Evolutionary conservation across 257 asterid genomes (phyloP).

Genomic region (Verbena officinalis): DNA sequence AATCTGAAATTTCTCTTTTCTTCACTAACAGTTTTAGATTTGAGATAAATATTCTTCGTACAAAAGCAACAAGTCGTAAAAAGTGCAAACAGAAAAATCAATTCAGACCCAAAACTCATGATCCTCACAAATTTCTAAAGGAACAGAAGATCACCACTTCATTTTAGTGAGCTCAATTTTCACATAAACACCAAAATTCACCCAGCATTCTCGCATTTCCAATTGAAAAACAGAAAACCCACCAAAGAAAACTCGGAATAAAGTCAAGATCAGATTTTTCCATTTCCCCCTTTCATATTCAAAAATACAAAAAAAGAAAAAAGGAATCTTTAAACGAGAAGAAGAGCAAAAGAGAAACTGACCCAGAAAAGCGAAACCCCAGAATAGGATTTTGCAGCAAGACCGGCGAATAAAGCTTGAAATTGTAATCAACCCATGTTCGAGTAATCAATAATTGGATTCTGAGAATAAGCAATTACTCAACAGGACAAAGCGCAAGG

Average conservation of each 20-base stretch:
- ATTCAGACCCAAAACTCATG: constrained; percentile 21
- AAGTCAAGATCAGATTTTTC: constrained; percentile 23
- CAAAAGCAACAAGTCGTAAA: constrained; percentile 15
- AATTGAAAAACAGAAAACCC: not conserved
- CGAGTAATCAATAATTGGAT: constrained; percentile 36
- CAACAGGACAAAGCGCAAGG: constrained; percentile 20
- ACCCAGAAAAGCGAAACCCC: constrained; percentile 50
- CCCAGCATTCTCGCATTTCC: constrained; percentile 14
- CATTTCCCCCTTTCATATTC: not conserved
- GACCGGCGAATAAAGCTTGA: not conserved
- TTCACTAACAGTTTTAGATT: constrained; percentile 6
- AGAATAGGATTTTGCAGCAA: constrained; percentile 32
- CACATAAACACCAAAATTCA: constrained; percentile 5
- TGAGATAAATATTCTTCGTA: constrained; percentile 3
- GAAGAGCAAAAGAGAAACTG: constrained; percentile 20
- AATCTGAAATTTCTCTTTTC: not conserved
- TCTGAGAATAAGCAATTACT: constrained; percentile 19
- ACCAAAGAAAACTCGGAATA: not conserved
- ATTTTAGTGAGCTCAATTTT: constrained; percentile 16
- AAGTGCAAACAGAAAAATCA: constrained; percentile 10
- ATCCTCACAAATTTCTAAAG: constrained; percentile 22
- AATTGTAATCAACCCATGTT: constrained; percentile 40
- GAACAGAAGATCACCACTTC: constrained; percentile 3
- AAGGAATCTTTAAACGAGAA: not conserved
- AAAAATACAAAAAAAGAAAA: not conserved